Evolutionary conservation across 345 rosid genomes (phyloP), one percentile per base, ranked within the genome.

Genomic region (Corchorus capsularis): DNA sequence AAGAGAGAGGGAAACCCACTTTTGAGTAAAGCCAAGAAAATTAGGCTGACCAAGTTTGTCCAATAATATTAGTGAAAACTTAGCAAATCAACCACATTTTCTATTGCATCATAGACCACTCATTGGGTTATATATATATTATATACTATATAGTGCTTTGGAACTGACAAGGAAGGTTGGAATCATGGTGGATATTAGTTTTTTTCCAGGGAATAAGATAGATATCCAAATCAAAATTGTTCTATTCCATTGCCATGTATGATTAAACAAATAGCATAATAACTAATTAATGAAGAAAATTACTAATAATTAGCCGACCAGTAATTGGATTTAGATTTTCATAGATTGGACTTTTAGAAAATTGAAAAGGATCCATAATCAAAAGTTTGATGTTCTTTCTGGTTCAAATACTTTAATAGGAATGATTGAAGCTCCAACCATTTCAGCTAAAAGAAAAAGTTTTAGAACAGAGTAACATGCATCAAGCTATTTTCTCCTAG

Each of bases 41-140:
- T 27, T 27, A 63, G 7, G 69, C 49, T 63, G 68, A 9, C 69
- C 12, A 63, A 39, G 47, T 32, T 12, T 59, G 46, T 41, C 76
- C 63, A 16, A 35, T 52, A 17, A 35, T 52, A 17, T 43, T 4
- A 34, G 8, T 6, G 20, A 69, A 27, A 49, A 20, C 22, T 17
- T 49, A 20, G 15, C 61, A 50, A 50, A 34, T 32, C n/a, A 52
- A 35, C 20, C 32, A 16, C 61, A 10, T 41, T 22, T 22, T 50
- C 45, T 8, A 37, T 66, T 47, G 41, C 77, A 73, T 66, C 77
- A 73, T 27, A 52, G 2, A 50, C 56, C 74, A 71, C 74, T 71
- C n/a, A 49, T 2, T 47, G 27, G 27, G 27, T 11, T 20, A 15
- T 47, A 27, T 27, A n/a, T 27, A 27, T 27, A 27, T n/a, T n/a